A percentile compares a stretch with the other conserved stretches of the same genome.
phyloP scores from a whole-genome alignment of 23 red algal species.

The Gracilaria caudata region DNA sequence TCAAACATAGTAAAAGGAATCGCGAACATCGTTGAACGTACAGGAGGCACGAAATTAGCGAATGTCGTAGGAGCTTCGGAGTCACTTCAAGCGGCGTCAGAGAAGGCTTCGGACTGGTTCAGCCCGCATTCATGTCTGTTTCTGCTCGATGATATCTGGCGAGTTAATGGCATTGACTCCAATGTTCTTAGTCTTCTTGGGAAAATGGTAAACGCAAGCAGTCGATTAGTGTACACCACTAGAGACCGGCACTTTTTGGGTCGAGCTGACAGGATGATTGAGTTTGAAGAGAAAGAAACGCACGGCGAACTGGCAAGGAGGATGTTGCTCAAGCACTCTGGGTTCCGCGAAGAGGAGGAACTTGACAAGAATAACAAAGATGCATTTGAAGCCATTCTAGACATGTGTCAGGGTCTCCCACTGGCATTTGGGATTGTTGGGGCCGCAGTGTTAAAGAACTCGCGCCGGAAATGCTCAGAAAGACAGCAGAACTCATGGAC shows the following conservation, averaged over 20 bases:
- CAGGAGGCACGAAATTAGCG: not conserved
- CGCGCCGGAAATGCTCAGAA: not conserved
- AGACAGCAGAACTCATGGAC: not conserved
- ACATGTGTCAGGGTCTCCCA: slow-evolving; percentile 2
- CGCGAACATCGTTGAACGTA: not conserved
- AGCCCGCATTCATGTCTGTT: slow-evolving; percentile 11
- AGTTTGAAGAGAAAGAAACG: not conserved
- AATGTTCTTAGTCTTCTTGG: not conserved
- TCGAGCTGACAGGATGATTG: not conserved
- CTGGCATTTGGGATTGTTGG: not conserved
- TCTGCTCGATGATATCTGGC: slow-evolving; percentile 32
- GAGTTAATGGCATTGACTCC: slow-evolving; percentile 1
- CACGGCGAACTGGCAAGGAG: not conserved
- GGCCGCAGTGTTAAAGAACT: not conserved
- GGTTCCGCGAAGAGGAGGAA: not conserved
- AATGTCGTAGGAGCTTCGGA: not conserved
- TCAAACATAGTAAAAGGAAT: not conserved
- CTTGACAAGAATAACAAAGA: not conserved
- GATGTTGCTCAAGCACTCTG: not conserved
- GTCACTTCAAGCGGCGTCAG: not conserved
- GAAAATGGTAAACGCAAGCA: slow-evolving; percentile 1
- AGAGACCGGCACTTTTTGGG: not conserved
- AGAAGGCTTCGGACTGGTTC: slow-evolving; percentile 5
- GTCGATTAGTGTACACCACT: not conserved
- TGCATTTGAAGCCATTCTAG: not conserved